Evolutionary conservation across 2,329 filamentous ascomycete species (phyloP), one percentile per base, ranked within the genome.

Genomic region (Iodosphaeria phyllophila): DNA sequence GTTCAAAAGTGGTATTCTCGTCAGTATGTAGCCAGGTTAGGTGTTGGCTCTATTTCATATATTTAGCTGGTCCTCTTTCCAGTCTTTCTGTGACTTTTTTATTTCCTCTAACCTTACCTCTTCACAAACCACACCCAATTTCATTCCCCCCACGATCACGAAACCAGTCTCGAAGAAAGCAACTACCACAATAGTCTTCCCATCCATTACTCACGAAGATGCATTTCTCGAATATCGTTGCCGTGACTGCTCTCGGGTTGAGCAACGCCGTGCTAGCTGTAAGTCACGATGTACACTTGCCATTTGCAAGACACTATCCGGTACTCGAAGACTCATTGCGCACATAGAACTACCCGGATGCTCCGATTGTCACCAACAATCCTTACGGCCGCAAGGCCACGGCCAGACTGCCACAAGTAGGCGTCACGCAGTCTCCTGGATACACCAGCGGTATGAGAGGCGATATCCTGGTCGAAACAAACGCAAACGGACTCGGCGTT

Each of bases 341-440:
- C 6, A 8, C 24, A 27, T 27, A 54, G 48, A 18, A 47, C 28
- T 44, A 56, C 10, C 54, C 51, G 26, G 53, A 67, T 36, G 69
- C 72, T 22, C 44, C 54, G 7, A 42, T 58, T 20, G 54, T 64
- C 11, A 46, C 41, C 10, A 51, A 61, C 47, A 78, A 78, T 49
- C 63, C 70, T 2, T 30, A 43, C 4, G 59, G 59, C 17, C 46
- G 54, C 15, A 42, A 52, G 16, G 76, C 68, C 48, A 48, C 55
- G 27, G 74, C 67, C 11, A 50, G 43, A 2, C 56, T 79, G 5
- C 66, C 67, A 10, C n/a, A n/a, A n/a, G n/a, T n/a, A n/a, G n/a
- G n/a, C n/a, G n/a, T n/a, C n/a, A n/a, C n/a, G n/a, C 45, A 58
- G 3, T 41, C 57, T 14, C 45, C 55, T 4, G 64, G 64, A 47